These are phyloP conservation scores for Beauveria caledonica DNA, from an alignment of 2,329 filamentous ascomycete genomes.

Conservation along the genomic window DNA sequence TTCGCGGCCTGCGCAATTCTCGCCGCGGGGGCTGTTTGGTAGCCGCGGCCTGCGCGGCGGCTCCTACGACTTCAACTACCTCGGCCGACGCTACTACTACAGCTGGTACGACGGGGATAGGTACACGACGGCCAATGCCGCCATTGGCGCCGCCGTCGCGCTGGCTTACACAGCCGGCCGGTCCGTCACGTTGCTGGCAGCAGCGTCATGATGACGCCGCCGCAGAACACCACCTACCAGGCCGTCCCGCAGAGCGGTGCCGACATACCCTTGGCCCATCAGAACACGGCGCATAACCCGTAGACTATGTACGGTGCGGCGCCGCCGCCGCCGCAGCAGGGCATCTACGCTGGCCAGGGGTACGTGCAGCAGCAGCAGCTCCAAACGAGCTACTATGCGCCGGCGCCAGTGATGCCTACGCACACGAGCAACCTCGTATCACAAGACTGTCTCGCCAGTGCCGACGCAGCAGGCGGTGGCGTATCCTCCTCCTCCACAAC, in stretches of 20 bases:
- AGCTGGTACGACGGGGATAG: neutral
- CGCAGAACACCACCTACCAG: slow-evolving; percentile 11
- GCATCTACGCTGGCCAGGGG: neutral
- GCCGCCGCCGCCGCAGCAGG: slow-evolving; percentile 13
- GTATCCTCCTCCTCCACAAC: neutral
- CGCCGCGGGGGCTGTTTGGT: slow-evolving; percentile 20
- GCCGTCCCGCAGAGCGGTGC: slow-evolving; percentile 13
- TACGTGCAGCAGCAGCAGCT: slow-evolving; percentile 12
- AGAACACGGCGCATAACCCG: slow-evolving; percentile 15
- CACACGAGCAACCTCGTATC: neutral
- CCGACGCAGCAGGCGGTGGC: neutral
- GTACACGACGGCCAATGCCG: slow-evolving; percentile 18
- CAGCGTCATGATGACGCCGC: neutral
- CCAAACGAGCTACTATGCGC: neutral
- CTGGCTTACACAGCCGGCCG: slow-evolving; percentile 32
- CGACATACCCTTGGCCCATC: slow-evolving; percentile 13
- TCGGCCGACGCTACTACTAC: neutral
- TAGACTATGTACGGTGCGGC: slow-evolving; percentile 11
- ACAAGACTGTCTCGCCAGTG: neutral
- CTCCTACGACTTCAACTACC: neutral
- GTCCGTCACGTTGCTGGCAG: slow-evolving; percentile 6
- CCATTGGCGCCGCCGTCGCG: slow-evolving; percentile 28
- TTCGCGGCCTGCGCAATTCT: slow-evolving; percentile 33
- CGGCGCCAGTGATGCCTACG: neutral
- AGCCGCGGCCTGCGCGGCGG: neutral